Base-by-base conservation (phyloP, 2,329 filamentous ascomycete genomes). In the Chrysosporium keratinophilum region DNA sequence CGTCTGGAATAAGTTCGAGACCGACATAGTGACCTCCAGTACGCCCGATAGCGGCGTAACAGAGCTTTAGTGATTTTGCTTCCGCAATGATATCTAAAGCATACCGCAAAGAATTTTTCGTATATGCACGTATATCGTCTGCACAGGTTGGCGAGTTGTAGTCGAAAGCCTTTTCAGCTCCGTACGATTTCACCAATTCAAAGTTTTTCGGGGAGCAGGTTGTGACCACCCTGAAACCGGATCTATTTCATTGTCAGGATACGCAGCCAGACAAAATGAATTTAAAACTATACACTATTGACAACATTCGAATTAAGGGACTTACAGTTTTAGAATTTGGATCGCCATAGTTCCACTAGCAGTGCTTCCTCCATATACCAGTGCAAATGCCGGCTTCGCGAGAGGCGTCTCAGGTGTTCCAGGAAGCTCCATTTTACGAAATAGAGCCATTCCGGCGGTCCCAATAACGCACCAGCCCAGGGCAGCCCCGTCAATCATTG, bases 331-430 rank as follows among this genome's bases (percentile, higher is more conserved):
- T 39, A 58, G 37, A 19, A 47, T 37, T 46, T 60, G 55, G 31
- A 45, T 62, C 50, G 71, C 74, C 50, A 69, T 61, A 0, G 70
- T 72, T 0, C 75, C 76, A 0, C 65, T 69, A 0, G 73, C 63
- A 1, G 73, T 74, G 34, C 63, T 65, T 1, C 74, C 77, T 1
- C 75, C 76, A 44, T 69, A 70, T 2, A 78, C 69, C 1, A 78
- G 61, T 0, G 78, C 64, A 41, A n/a, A 56, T 19, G 28, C 58
- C 2, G 49, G 45, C 33, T 58, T 58, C 20, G 60, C 51, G 14
- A 61, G 49, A 2, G 56, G 53, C 43, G 56, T 23, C 34, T 50
- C 58, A 11, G 59, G 57, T 12, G 60, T 56, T 20, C 50, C 54
- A 5, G 64, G 61, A n/a, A 71, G 53, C 15, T 61, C 58, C 15